phyloP scores from a whole-genome alignment of 2,329 filamentous ascomycete species.

The Lecanicillium sp. region DNA sequence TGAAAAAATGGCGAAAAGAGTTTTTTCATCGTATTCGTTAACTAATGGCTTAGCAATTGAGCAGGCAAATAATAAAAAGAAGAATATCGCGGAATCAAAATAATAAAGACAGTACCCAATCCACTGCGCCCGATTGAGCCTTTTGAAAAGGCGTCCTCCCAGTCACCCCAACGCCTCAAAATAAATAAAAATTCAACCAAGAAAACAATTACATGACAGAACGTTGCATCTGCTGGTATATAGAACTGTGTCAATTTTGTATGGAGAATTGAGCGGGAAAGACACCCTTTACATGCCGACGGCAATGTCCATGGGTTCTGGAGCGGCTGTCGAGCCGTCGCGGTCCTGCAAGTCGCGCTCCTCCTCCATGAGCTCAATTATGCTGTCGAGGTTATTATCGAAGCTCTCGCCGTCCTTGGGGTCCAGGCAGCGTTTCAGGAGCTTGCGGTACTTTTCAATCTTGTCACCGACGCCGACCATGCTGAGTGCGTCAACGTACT shows the following conservation, averaged over 20 bases:
- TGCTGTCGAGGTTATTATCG: slow-evolving; percentile 55
- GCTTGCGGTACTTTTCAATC: slow-evolving; percentile 65
- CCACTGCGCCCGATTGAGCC: not conserved
- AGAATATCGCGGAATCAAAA: not conserved
- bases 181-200: not conserved
- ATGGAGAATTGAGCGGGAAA: not conserved
- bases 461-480: slow-evolving; percentile 66
- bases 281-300: slow-evolving; percentile 5
- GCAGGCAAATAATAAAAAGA: not conserved
- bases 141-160: not conserved
- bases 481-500: slow-evolving; percentile 63
- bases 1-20: not conserved
- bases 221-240: slow-evolving; percentile 10
- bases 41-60: not conserved
- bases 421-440: slow-evolving; percentile 63
- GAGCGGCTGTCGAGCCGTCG: slow-evolving; percentile 24
- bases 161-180: slow-evolving; percentile 7
- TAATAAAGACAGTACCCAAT: not conserved
- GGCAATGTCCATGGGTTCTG: slow-evolving; percentile 23
- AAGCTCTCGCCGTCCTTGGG: slow-evolving; percentile 61
- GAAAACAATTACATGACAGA: not conserved
- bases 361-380: slow-evolving; percentile 59
- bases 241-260: not conserved
- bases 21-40: not conserved
- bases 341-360: slow-evolving; percentile 43